Evolutionary conservation across 345 rosid genomes (phyloP), one percentile per base, ranked within the genome.

Genomic region (Citrus trifoliata): DNA sequence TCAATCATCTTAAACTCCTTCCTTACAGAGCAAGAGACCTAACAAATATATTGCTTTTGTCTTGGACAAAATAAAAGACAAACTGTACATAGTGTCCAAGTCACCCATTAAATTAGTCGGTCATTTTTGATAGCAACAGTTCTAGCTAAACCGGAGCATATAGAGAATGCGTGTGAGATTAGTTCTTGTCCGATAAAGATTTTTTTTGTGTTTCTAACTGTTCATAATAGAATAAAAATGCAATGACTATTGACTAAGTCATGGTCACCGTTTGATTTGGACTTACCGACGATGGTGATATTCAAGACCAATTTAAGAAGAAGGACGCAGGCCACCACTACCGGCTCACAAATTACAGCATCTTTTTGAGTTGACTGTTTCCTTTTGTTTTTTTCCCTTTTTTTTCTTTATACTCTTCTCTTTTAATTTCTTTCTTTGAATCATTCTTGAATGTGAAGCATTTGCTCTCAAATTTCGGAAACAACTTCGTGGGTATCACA

Each of bases 181-280:
- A n/a, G 66, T 24, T 22, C 8, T 35, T 3, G 51, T 46, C 51
- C 51, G 18, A 46, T 46, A 2, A 46, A 12, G 51, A 46, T 46
- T 13, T 46, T 46, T 46, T 12, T 46, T 46, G 51, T 12, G 1
- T 46, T 2, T 46, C 14, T 13, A 46, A 46, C 5, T 12, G 51
- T 3, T 46, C 28, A 42, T 24, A 74, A 42, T 18, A 55, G 28
- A 62, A 40, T 35, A 12, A 9, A 19, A 18, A 33, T 30, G 27
- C 22, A 64, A 48, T 28, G 70, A 46, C 42, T 19, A 64, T 32
- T 28, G 70, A 46, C 42, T 19, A 2, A 27, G 48, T 14, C 16
- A 46, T 4, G 14, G 51, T 46, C 61, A 62, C 74, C 75, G 46
- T 42, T 40, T 62, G 62, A 69, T 77, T 59, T 60, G 60, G 75